Conservation (phyloP, 1,139 yeast species). For the Magnusiomyces paraingens region DNA sequence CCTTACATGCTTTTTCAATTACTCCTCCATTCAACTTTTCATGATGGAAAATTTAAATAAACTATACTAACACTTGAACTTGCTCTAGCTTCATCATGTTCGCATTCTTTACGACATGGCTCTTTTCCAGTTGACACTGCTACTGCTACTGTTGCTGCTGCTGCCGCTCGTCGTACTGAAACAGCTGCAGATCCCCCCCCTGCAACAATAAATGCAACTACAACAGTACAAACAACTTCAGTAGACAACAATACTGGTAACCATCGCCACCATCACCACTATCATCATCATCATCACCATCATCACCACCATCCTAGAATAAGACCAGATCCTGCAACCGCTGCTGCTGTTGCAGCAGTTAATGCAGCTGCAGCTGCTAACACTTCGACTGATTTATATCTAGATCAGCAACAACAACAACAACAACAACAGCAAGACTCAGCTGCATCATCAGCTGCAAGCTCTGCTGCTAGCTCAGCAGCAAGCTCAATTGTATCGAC, state of each 20-base stretch:
- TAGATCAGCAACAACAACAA: constrained; percentile 10
- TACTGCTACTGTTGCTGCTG: neutral
- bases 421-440: constrained; percentile 11
- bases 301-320: constrained; percentile 3
- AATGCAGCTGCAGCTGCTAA: constrained; percentile 14
- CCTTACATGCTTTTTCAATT: no score
- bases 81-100: no score
- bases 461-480: no score
- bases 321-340: constrained; percentile 7
- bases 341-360: constrained; percentile 12
- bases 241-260: no score
- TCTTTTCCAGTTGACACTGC: neutral
- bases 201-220: no score
- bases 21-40: no score
- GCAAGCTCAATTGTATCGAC: no score
- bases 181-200: constrained; percentile 2
- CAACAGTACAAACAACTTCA: no score
- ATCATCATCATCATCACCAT: constrained; percentile 1
- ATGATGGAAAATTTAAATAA: no score
- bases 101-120: neutral
- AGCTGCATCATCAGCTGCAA: constrained; percentile 9
- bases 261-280: constrained; percentile 7
- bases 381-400: constrained; percentile 6
- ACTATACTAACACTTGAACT: no score
- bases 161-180: neutral